Evolutionary conservation across 2,329 filamentous ascomycete genomes (phyloP), one percentile per base, ranked within the genome.

Genomic region (Aspergillus aculeatus): DNA sequence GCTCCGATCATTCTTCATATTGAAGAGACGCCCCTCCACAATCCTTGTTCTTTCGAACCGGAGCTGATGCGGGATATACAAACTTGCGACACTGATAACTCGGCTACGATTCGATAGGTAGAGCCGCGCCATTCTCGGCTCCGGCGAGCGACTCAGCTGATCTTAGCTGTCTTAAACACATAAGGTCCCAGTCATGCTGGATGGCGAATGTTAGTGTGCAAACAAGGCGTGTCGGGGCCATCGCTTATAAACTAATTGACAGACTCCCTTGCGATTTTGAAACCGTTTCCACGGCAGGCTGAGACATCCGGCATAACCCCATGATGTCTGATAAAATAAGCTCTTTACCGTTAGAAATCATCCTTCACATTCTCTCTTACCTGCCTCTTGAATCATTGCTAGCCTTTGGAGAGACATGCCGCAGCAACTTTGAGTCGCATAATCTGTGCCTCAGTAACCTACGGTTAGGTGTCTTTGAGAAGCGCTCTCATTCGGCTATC

Each of bases 381-480:
- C 63, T 76, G 4, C 64, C 71, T 16, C 63, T 74, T 31, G 48
- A 65, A 19, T 67, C 68, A 19, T 59, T 76, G 12, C 62, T 75
- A 14, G 55, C 66, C n/a, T 74, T 75, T 53, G 71, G 69, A 16
- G 66, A 60, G 35, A 74, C 73, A n/a, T 73, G 62, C 44, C 68
- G 64, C 19, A 47, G 61, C 16, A 71, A 73, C 51, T 66, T 70
- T 47, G 51, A 54, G 32, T 69, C 67, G n/a, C 70, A 74, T 38
- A 64, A 62, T 11, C 61, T 69, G 14, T 71, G 69, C 31, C 62
- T 76, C 47, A 67, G 64, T 38, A 62, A 65, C 19, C 66, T 76
- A 10, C 70, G 73, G 35, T 50, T 76, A 16, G 73, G 69, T 5
- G 64, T 75, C 7, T 72, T 76, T 23, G 71, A 72, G 44, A 73